phyloP scores from a whole-genome alignment of 352 stramenopile species.

The Phytophthora litchii region DNA sequence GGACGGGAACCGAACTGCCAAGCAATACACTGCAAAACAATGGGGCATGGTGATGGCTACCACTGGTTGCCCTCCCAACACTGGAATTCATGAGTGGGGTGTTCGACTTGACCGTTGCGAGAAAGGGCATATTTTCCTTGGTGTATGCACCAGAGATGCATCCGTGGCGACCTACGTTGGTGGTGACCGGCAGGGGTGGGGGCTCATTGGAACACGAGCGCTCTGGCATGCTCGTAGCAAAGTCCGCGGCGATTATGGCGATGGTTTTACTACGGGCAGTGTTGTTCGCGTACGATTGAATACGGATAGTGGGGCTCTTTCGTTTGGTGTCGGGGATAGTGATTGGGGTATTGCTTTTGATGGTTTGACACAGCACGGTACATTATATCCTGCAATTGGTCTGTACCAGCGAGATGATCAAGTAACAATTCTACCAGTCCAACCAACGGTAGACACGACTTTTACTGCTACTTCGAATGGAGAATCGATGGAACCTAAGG shows the following conservation, averaged over 20 bases:
- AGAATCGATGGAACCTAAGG: constrained; percentile 37
- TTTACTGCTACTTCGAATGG: constrained; percentile 32
- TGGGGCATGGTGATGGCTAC: constrained; percentile 92
- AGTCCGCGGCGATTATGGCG: constrained; percentile 87
- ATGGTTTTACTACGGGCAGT: constrained; percentile 88
- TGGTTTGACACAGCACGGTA: constrained; percentile 87
- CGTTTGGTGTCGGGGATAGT: constrained; percentile 86
- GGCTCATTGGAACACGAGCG: constrained; percentile 87
- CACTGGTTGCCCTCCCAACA: constrained; percentile 83
- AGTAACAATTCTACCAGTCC: constrained; percentile 84
- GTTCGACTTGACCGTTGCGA: constrained; percentile 89
- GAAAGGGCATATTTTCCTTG: constrained; percentile 91
- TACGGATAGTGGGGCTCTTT: constrained; percentile 86
- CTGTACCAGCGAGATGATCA: constrained; percentile 90
- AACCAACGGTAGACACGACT: constrained; percentile 41
- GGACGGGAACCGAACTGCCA: constrained; percentile 82
- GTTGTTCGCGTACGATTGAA: constrained; percentile 84
- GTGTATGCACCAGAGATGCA: constrained; percentile 85
- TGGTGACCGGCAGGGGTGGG: constrained; percentile 89
- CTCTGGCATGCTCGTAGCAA: constrained; percentile 92
- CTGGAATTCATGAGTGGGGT: constrained; percentile 87
- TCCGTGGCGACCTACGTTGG: constrained; percentile 89
- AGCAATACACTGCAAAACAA: constrained; percentile 91
- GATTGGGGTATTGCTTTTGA: constrained; percentile 92
- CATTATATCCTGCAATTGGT: constrained; percentile 86